Evolutionary conservation across 495 filamentous ascomycete species (phyloP), one percentile per base, ranked within the genome.

Genomic region (Aspergillus saccharolyticus): DNA sequence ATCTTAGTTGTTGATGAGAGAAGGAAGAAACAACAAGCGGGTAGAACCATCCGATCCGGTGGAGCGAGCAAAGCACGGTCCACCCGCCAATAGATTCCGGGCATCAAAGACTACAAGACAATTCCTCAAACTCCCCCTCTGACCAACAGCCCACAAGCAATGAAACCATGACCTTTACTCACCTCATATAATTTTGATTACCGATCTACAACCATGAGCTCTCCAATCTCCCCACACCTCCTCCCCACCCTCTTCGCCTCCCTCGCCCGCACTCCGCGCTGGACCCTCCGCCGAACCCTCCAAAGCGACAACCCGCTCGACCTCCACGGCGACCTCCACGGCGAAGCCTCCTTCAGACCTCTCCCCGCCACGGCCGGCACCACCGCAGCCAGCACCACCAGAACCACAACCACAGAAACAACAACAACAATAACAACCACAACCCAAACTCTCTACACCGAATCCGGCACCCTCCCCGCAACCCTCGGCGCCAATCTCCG

Each of bases 271-370:
- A 61, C 52, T 42, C 59, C 56, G 18, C 61, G 60, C 57, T 78
- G 76, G 76, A 55, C 66, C 12, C 66, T 78, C 48, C 69, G 61
- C 46, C 73, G 76, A 20, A 71, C 65, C 20, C 71, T 78, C n/a
- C 72, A 70, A 42, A 76, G 73, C 62, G 67, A 72, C 42, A 77
- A 78, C 58, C 68, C 70, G 7, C 60, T 69, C 18, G 74, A 78
- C 53, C 65, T 77, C 33, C 68, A 73, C 24, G 76, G 76, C 52
- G 65, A 71, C 50, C 59, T 77, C 16, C 68, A 58, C 48, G 76
- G 76, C 42, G 69, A 66, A 2, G 76, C 76, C n/a, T 69, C 63
- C 39, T 78, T 78, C 61, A 68, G 63, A 42, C 57, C 67, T 1
- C 61, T 70, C n/a, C 52, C 55, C 8, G 52, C 62, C 19, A 24